These are phyloP conservation scores for Penicillium sp. DNA, from an alignment of 2,329 filamentous ascomycete genomes.

Conservation along the genomic window DNA sequence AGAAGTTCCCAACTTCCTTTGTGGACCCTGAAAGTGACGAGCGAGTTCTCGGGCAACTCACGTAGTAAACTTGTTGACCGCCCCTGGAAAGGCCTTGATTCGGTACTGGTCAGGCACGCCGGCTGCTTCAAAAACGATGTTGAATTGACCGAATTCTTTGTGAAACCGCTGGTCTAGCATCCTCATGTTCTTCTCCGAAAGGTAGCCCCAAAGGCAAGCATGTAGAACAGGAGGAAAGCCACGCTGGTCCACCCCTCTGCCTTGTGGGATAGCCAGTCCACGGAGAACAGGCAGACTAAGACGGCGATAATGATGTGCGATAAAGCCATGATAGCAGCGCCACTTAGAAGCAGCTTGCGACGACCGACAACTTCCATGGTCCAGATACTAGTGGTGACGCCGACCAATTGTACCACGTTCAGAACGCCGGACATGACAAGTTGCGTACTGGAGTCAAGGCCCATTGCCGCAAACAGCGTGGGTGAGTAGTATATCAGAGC, in stretches of 20 bases:
- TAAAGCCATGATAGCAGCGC: conserved; percentile 46
- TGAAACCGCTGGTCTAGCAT: conserved; percentile 15
- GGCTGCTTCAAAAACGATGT: conserved; percentile 8
- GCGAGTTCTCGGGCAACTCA: conserved; percentile 13
- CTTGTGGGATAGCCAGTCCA: conserved; percentile 51
- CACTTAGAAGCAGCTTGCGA: conserved; percentile 46
- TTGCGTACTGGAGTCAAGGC: conserved; percentile 45
- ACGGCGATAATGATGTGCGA: conserved; percentile 52
- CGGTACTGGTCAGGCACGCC: conserved; percentile 13
- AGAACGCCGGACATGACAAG: conserved; percentile 53
- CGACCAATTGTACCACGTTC: conserved; percentile 51
- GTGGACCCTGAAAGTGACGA: conserved; percentile 17
- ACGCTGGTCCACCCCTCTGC: conserved; percentile 55
- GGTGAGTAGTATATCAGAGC: conserved; percentile 60
- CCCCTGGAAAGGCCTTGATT: conserved; percentile 17
- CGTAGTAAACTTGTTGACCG: not conserved
- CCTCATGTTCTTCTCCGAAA: conserved; percentile 31
- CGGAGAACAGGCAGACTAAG: conserved; percentile 52
- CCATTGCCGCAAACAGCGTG: conserved; percentile 54
- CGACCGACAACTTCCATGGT: conserved; percentile 50
- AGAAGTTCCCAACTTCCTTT: conserved; percentile 16
- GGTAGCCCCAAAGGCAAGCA: conserved; percentile 58
- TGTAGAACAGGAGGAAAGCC: conserved; percentile 60
- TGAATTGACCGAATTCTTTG: conserved; percentile 16
- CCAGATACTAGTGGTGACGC: conserved; percentile 48